Percentiles rank a stretch among this genome's conserved stretches.
Evolutionary conservation across 305 asterid genomes (phyloP).

Genomic region (Fraxinus xanthoxyloides): DNA sequence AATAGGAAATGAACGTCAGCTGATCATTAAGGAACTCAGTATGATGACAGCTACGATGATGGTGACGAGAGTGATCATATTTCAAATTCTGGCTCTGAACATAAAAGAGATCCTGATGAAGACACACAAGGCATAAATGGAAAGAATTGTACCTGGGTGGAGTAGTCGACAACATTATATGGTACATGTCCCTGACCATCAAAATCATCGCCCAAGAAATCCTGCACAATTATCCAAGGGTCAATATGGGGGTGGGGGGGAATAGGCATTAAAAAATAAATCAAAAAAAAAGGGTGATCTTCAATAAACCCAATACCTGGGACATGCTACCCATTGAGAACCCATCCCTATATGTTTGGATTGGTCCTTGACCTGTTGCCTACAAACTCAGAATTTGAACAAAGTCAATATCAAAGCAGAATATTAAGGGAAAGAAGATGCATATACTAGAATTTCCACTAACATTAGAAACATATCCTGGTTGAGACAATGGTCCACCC

Average conservation of each 20-base stretch:
- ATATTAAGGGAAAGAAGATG: slow-evolving; percentile 6
- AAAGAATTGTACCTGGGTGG: slow-evolving; percentile 69
- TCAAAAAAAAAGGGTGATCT: neutral
- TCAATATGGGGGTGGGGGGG: slow-evolving; percentile 5
- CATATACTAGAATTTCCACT: slow-evolving; percentile 29
- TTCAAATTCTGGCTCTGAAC: slow-evolving; percentile 6
- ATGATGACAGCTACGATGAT: neutral
- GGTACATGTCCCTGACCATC: slow-evolving; percentile 99
- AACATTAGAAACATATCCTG: slow-evolving; percentile 87
- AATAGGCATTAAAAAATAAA: neutral
- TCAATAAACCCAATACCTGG: slow-evolving; percentile 50
- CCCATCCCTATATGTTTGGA: slow-evolving; percentile 83
- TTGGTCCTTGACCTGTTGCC: slow-evolving; percentile 80
- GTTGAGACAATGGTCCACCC: slow-evolving; percentile 91
- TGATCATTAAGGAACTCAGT: slow-evolving; percentile 10
- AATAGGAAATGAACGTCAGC: slow-evolving; percentile 14
- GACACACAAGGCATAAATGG: neutral
- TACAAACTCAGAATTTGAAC: slow-evolving; percentile 23
- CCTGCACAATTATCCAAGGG: slow-evolving; percentile 49
- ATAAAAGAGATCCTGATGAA: slow-evolving; percentile 4
- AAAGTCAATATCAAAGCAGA: slow-evolving; percentile 14
- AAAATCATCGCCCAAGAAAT: slow-evolving; percentile 91
- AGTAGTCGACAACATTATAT: slow-evolving; percentile 78
- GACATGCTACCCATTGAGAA: slow-evolving; percentile 95
- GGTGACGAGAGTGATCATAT: neutral